Percentiles rank a stretch among this genome's conserved stretches.
Evolutionary conservation across 2,329 filamentous ascomycete species (phyloP).

Genomic region (Aspergillus persii): DNA sequence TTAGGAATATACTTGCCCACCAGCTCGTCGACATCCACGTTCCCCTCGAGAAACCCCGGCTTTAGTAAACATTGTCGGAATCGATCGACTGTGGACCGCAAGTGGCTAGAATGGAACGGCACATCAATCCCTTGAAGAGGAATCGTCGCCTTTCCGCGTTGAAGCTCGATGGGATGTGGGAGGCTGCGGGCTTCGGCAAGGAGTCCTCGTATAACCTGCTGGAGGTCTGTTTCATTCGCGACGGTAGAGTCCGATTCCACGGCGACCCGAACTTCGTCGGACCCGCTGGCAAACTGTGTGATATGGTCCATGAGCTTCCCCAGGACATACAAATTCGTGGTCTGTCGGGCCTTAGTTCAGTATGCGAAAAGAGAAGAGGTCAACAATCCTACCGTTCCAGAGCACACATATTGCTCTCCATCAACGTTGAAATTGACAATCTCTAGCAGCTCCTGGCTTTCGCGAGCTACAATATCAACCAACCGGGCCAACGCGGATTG

Average conservation of each 20-base stretch:
- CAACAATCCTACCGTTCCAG: constrained; percentile 50
- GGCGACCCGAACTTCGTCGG: background rate
- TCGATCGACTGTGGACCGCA: constrained; percentile 93
- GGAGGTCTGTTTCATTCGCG: background rate
- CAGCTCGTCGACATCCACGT: constrained; percentile 89
- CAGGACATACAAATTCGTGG: constrained; percentile 16
- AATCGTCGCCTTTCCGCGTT: constrained; percentile 94
- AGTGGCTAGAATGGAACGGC: constrained; percentile 95
- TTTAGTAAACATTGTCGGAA: constrained; percentile 80
- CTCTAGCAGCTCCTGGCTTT: constrained; percentile 88
- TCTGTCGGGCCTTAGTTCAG: background rate
- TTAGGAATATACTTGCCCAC: constrained; percentile 98
- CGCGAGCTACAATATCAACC: constrained; percentile 84
- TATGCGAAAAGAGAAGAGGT: background rate
- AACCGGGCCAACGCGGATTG: constrained; percentile 91
- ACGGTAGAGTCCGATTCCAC: background rate
- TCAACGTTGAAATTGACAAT: constrained; percentile 89
- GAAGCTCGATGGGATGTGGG: constrained; percentile 77
- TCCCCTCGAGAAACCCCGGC: constrained; percentile 35
- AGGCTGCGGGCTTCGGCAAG: constrained; percentile 67
- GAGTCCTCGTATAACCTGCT: constrained; percentile 41
- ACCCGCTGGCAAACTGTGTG: background rate
- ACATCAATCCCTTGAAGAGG: constrained; percentile 84
- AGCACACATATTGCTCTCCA: constrained; percentile 65
- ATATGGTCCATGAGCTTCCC: constrained; percentile 16